Evolutionary conservation across 2,329 filamentous ascomycete species (phyloP), one percentile per base, ranked within the genome.

Genomic region (Sodiomyces alkalinus): DNA sequence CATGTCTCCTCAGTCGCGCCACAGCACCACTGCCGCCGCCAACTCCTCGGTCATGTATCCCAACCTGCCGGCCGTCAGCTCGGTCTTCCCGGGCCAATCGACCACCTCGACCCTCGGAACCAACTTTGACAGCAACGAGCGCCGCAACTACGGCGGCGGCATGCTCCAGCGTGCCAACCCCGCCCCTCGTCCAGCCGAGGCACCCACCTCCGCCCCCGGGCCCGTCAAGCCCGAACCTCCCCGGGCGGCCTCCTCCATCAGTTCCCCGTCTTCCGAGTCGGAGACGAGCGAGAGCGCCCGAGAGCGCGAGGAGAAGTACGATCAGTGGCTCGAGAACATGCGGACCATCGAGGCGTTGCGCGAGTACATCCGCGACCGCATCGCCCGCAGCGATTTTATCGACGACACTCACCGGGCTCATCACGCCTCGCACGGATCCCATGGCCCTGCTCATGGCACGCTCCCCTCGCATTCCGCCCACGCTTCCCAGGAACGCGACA

Each of bases 11-110:
- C 62, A 67, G 24, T 69, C 68, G 9, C 67, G 75, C 30, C 68
- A 75, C 46, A 66, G 62, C 42, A 68, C 68, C 2, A 65, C 63
- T 5, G n/a, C n/a, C n/a, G n/a, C n/a, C n/a, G n/a, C n/a, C n/a
- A n/a, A n/a, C n/a, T 69, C 69, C 25, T 67, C 67, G 24, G 68
- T 71, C 43, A 69, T 80, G 55, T 90, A 90, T 51, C 81, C 81
- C 12, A 80, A 62, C 38, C 67, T 90, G 18, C 80, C 65, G 24
- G 68, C 79, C 25, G 74, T 80, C 28, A 74, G 68, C 33, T 67
- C 74, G 24, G 76, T 77, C 47, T 81, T 78, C 44, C 64, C 68
- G 2, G 64, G 74, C 17, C 74, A 78, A 38, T 68, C 72, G 3
- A 70, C 74, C 20, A 74, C 79, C 3, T 74, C 80, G 10, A 78